Evolutionary conservation across 768 basidiomycete species (phyloP), one percentile per base, ranked within the genome.

Genomic region (Auricularia auricula-judae): DNA sequence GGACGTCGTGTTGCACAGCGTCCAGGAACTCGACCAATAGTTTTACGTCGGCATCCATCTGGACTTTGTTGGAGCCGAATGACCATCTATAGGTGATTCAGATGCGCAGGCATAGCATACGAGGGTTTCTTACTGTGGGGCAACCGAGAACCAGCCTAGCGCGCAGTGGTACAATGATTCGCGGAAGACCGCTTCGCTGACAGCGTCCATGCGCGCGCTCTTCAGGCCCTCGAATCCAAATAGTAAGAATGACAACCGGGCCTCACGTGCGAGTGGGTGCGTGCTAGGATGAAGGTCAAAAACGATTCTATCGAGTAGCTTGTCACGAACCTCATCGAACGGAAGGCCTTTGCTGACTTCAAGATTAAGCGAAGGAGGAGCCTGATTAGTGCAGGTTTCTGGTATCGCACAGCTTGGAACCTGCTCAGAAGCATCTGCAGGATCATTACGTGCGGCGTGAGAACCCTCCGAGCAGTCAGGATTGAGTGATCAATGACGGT

Each of bases 201-300:
- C 85, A 0, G 84, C 78, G 72, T 98, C 96, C 67, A 97, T 78
- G 67, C 86, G 82, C 11, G 91, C 95, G 69, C 93, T 93, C 70
- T 89, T 89, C 42, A 98, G 75, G 2, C 91, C 85, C 73, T 97
- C 93, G 71, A 98, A 93, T 0, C 92, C 96, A 71, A 99, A 96
- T 3, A 95, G 77, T 18, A 98, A 79, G 72, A 99, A 86, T 0
- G 92, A 88, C 72, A 96, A 96, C 16, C 93, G 85, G 1, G 87
- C 81, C 77, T 98, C 94, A 51, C 95, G 86, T 35, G 96, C 89
- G 39, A 98, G 80, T 0, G 95, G 85, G 73, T 98, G 95, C 0
- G 91, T 95, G 67, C 96, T 98, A 69, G 23, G 61, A 29, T 47
- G 61, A 58, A 68, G 0, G 63, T 35, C 23, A 54, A 29, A 29